Evolutionary conservation across 1,284 basidiomycete genomes (phyloP), one percentile per base, ranked within the genome.

Genomic region (Peniophora sp.): DNA sequence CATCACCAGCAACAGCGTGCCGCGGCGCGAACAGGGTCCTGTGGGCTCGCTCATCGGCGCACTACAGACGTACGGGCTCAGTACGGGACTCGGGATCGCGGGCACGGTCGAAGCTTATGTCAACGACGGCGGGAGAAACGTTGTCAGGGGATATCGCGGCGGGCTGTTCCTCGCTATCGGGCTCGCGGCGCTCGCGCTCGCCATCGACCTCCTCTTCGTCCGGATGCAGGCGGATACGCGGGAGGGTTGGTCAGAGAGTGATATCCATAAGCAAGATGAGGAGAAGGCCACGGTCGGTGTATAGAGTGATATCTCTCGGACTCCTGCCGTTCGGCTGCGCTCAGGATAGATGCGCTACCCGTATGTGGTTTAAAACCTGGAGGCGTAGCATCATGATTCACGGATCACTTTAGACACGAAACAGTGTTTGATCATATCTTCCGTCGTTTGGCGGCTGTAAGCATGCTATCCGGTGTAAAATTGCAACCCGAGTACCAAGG

Each of bases 31-130:
- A 35, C 49, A 50, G 32, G 48, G 52, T 24, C 24, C 47, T 24
- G 52, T 48, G 15, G 52, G 49, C 27, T 27, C 44, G 6, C 52
- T 54, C 8, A 49, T 54, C 46, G 50, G 47, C 24, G 50, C 48
- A 3, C 10, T 54, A n/a, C 49, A 51, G 49, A 39, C 23, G 41
- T 54, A 54, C 42, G 49, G 46, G 10, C 36, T 54, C 3, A 51
- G 49, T 3, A 51, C 50, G 3, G 52, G 52, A 10, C 52, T 54
- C 15, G 52, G 52, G 5, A 51, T 54, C 46, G 52, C 52, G 23
- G 49, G 49, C 9, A 54, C 52, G 3, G 52, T 54, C 37, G 52
- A 54, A 49, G 3, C 39, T 27, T 42, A 54, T 12, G 41, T 51
- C 49, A 54, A 54, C 39, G 42, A 51, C 9, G 32, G 32, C 24